Evolutionary conservation across 2,329 filamentous ascomycete species (phyloP), one percentile per base, ranked within the genome.

Genomic region (Calonectria pseudoturangicola): DNA sequence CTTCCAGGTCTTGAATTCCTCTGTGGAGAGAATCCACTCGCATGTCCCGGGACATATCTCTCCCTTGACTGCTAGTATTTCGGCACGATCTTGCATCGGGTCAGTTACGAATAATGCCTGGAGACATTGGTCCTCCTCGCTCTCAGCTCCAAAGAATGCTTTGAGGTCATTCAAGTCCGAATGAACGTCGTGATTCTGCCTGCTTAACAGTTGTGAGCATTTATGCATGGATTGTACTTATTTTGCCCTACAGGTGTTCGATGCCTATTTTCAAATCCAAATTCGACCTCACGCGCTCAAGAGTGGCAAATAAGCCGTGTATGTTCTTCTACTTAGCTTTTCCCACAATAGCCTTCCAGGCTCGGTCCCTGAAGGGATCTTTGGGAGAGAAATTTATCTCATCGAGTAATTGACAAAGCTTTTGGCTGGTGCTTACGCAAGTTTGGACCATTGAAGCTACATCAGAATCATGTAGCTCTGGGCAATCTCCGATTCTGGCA

Each of bases 11-110:
- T 68, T 43, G 30, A 65, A 74, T 45, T 48, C 70, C 16, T 64
- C 8, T 3, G 63, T 73, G 8, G 54, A 48, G 3, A 28, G 56
- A 47, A 74, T 68, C 73, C 73, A 74, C 50, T 73, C 66, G 27
- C 73, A 74, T 12, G 70, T 74, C 25, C 70, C 56, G 2, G 54
- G 2, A 25, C 54, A 67, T n/a, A 71, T 64, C 5, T 74, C 30
- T 56, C 70, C 73, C 68, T 68, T 72, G n/a, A 54, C 16, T 9
- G 48, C 33, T 33, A 68, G 68, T 10, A 74, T 70, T 18, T 48
- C 58, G 1, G 65, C 54, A 8, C 73, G 62, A 33, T 74, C 73
- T 28, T 21, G 66, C 6, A 15, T 27, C 5, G 66, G 47, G 12
- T 74, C 58, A 13, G 73, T 73, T 21, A 68, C 21, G 45, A 72